Evolutionary conservation across 75 land plant species (phyloP), one percentile per base, ranked within the genome.

Genomic region (Larix kaempferi): DNA sequence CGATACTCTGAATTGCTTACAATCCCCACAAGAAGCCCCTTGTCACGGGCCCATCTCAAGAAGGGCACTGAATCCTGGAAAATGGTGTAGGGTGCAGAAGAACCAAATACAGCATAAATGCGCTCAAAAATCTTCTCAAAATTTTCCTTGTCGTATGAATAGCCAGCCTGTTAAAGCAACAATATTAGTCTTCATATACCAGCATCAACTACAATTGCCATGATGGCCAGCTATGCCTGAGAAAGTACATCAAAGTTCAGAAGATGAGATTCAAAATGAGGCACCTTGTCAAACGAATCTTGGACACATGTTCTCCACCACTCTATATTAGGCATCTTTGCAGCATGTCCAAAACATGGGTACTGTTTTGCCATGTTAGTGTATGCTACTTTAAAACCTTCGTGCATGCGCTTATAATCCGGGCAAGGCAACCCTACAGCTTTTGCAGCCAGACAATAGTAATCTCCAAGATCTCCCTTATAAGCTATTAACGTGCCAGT

Each of bases 371-470:
- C 96, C 98, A 95, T 91, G 29, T 89, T 93, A 65, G 87, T 91
- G 58, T 95, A 95, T 52, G 98, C 98, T 57, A 72, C 61, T 73
- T 95, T 95, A 74, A 95, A 95, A 58, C 96, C 98, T 77, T 88
- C 90, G 55, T 95, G 98, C 82, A 95, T 85, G 1, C 96, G 87
- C 59, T 88, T 88, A 79, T 95, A 95, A 59, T 95, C 98, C 52
- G 98, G 98, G 76, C 98, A 95, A 19, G 96, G 96, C 80, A 91
- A 77, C 52, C 98, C 98, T 49, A 88, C 90, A 25, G 92, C 60
- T 85, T 95, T 95, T 59, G 98, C 98, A 59, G 98, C 95, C 94
- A 95, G 88, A 81, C 96, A 95, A 78, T 95, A 95, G 82, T 95
- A 95, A 76, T 95, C 98, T 59, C 98, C 98, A 65, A 95, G 89